Conservation (phyloP, 2,329 filamentous ascomycete genomes). For the Talaromyces rugulosus region DNA sequence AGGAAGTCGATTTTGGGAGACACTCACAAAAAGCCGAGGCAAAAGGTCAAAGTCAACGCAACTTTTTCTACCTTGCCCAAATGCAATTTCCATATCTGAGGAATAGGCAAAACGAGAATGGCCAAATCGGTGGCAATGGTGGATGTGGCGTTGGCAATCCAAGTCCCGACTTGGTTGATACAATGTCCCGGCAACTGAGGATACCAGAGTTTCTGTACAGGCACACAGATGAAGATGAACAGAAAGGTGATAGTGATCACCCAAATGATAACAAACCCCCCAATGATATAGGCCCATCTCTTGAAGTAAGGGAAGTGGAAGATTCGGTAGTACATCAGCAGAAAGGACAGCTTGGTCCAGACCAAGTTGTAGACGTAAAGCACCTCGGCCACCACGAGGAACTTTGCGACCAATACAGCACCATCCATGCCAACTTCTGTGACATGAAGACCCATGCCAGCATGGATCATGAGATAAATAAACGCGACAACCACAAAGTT, state of each 20-base stretch:
- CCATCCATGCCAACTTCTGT: constrained; percentile 30
- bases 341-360: constrained; percentile 25
- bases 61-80: constrained; percentile 19
- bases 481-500: constrained; percentile 41
- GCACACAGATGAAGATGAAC: constrained; percentile 27
- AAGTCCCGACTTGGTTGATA: constrained; percentile 25
- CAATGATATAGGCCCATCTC: constrained; percentile 24
- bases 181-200: constrained; percentile 22
- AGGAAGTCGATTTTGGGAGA: background rate
- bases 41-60: constrained; percentile 19
- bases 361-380: constrained; percentile 34
- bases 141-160: constrained; percentile 22
- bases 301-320: constrained; percentile 25
- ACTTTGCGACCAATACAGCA: constrained; percentile 29
- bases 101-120: constrained; percentile 23
- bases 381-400: constrained; percentile 36
- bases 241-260: constrained; percentile 25
- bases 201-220: constrained; percentile 26
- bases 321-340: constrained; percentile 27
- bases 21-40: constrained; percentile 22
- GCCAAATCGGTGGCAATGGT: constrained; percentile 23
- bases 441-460: constrained; percentile 48
- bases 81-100: constrained; percentile 26
- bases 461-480: constrained; percentile 45
- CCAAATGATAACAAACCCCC: constrained; percentile 22